Evolutionary conservation across 2,329 filamentous ascomycete genomes (phyloP), one percentile per base, ranked within the genome.

Genomic region (Paracoccidioides lutzii): DNA sequence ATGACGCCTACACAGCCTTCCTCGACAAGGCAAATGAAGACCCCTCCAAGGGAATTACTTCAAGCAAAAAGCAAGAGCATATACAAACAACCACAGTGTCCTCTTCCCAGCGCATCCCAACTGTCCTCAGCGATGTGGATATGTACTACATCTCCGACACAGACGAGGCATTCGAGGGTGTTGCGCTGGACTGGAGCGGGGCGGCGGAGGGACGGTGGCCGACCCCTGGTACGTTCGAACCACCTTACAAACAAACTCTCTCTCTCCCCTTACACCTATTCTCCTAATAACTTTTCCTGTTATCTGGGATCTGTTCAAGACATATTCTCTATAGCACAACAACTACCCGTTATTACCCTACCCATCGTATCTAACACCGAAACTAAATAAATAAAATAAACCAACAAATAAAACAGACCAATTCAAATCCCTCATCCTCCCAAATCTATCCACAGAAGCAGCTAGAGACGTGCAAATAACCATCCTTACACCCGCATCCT

Each of bases 21-120:
- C 77, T 96, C 56, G 80, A 93, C 68, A 93, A 93, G 75, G 88
- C 89, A 54, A 95, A 95, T 73, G 76, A 83, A 65, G 84, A 90
- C 67, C 72, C 71, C 8, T 67, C 71, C 55, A 67, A 67, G 5
- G 66, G 65, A 59, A 61, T 22, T 8, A 2, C 35, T 6, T 46
- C 64, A 58, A 57, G 59, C 2, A 28, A 57, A 32, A 59, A 58
- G 9, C 49, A n/a, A 60, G 45, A 42, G 35, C 46, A 33, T 32
- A 6, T 9, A 30, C 55, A 44, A 46, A 72, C 70, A 8, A 65
- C 72, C 57, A 66, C 71, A 5, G 72, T 77, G 40, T 68, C 75
- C 60, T 55, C 63, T 51, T 28, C 56, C 62, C 76, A 78, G 53
- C 69, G 77, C 58, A 78, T 90, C 54, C 88, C 90, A 5, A 70